Evolutionary conservation across 768 basidiomycete species (phyloP).

Genomic region (Leccinum variicolor): DNA sequence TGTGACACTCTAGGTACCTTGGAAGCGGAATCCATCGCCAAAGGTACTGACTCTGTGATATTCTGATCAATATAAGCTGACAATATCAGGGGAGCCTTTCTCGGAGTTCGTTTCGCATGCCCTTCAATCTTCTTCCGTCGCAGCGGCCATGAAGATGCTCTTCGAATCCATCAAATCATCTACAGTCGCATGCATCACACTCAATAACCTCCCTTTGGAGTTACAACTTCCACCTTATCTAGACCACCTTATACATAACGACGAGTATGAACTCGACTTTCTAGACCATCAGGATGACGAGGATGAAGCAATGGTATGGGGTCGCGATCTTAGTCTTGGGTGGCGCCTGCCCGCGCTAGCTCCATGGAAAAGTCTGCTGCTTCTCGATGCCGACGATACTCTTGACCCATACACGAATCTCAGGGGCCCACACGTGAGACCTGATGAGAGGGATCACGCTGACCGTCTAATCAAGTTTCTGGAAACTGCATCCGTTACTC

Average conservation of each 20-base stretch:
- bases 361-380: conserved; percentile 90
- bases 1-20: conserved; percentile 67
- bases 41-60: conserved; percentile 51
- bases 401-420: conserved; percentile 60
- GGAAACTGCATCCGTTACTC: conserved; percentile 65
- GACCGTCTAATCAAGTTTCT: conserved; percentile 75
- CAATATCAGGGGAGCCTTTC: conserved; percentile 53
- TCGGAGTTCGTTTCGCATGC: conserved; percentile 54
- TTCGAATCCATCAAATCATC: conserved; percentile 77
- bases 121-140: conserved; percentile 65
- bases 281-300: conserved; percentile 51
- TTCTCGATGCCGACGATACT: conserved; percentile 60
- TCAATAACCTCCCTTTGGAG: conserved; percentile 79
- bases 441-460: conserved; percentile 64
- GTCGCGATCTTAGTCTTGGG: conserved; percentile 62
- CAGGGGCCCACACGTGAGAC: conserved; percentile 53
- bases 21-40: conserved; percentile 65
- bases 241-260: conserved; percentile 64
- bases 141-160: conserved; percentile 72
- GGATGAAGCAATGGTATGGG: conserved; percentile 55
- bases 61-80: conserved; percentile 6
- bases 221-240: conserved; percentile 84
- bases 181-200: conserved; percentile 71
- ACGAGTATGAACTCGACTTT: conserved; percentile 53
- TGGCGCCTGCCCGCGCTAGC: conserved; percentile 71